A percentile compares a stretch with the other conserved stretches of the same genome.
phyloP scores from a whole-genome alignment of 2,329 filamentous ascomycete species.

The Aspergillus sp. region DNA sequence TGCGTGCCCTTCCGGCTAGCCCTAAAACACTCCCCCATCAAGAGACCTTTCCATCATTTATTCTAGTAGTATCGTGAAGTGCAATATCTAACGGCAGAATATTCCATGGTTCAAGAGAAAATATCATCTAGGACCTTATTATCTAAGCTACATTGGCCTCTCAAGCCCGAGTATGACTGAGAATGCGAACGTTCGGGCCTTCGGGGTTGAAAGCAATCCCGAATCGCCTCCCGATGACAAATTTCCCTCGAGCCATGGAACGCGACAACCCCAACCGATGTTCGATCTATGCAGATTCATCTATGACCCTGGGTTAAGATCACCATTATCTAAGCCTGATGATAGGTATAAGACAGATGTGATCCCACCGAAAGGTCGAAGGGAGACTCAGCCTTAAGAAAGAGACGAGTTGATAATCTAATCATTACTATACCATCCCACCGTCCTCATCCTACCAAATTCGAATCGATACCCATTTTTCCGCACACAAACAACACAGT shows the following conservation, averaged over 20 bases:
- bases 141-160: neutral
- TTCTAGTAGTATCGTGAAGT: too few species aligned
- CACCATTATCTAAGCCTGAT: neutral
- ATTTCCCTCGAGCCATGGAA: neutral
- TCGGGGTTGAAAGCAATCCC: neutral
- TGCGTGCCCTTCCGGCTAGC: neutral
- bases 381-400: too few species aligned
- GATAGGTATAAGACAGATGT: neutral
- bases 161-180: neutral
- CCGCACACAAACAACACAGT: too few species aligned
- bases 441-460: too few species aligned
- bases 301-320: neutral
- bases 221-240: neutral
- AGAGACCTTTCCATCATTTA: neutral
- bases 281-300: too few species aligned
- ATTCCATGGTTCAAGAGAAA: neutral
- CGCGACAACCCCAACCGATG: neutral
- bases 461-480: too few species aligned
- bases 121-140: neutral
- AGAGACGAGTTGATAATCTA: too few species aligned
- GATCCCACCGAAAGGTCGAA: too few species aligned
- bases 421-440: too few species aligned
- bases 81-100: too few species aligned
- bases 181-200: neutral
- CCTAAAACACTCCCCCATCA: neutral